Percentiles rank a stretch among this genome's conserved stretches.
phyloP scores from a whole-genome alignment of 1,284 basidiomycete species.

The Athelia psychrophila region DNA sequence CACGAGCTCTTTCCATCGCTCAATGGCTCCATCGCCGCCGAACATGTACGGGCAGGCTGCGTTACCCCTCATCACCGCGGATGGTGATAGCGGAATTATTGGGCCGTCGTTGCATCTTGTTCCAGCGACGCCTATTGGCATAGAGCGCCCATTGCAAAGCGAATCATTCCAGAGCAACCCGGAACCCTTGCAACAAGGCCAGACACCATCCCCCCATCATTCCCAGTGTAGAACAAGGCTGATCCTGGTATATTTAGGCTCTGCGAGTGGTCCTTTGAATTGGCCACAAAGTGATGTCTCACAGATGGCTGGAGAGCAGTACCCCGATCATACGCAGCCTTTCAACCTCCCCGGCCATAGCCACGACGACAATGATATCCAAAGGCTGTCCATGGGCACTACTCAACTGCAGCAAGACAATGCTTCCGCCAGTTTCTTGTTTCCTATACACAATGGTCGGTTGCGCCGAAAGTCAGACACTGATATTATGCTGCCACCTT shows the following conservation, averaged over 20 bases:
- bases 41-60: conserved; percentile 20
- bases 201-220: too few species aligned
- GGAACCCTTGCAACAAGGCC: conserved; percentile 39
- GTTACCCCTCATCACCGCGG: conserved; percentile 63
- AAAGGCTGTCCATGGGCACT: conserved; percentile 29
- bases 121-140: conserved; percentile 75
- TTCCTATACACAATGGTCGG: conserved; percentile 32
- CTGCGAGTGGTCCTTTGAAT: too few species aligned
- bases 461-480: conserved; percentile 62
- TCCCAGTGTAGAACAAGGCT: too few species aligned
- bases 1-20: conserved; percentile 39
- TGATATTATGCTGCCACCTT: conserved; percentile 51
- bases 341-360: conserved; percentile 20
- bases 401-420: conserved; percentile 34
- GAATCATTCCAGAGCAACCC: conserved; percentile 49
- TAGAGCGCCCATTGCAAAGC: conserved; percentile 42
- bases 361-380: conserved; percentile 23
- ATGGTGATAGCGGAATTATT: conserved; percentile 50
- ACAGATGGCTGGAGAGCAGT: conserved; percentile 11
- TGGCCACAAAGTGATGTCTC: too few species aligned
- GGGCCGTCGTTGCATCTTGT: conserved; percentile 72
- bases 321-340: conserved; percentile 26
- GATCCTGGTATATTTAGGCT: too few species aligned
- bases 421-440: conserved; percentile 32
- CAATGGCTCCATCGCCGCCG: conserved; percentile 48